Conservation (phyloP, 805 yeast genomes). For the Priceomyces melissophilus region DNA sequence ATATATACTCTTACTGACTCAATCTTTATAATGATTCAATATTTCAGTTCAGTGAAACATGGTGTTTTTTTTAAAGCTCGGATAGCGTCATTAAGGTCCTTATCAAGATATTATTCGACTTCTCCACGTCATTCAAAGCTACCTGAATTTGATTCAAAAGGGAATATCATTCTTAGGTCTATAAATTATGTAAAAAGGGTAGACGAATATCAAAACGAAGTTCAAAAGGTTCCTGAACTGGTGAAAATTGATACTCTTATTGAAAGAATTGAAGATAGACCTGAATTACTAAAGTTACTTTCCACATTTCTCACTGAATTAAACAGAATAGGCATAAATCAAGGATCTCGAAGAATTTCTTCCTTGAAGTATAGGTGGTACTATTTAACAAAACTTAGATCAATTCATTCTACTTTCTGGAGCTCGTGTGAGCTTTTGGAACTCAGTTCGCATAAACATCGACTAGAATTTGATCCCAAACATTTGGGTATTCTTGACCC, state of each 20-base stretch:
- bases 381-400: constrained; percentile 19
- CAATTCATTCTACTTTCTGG: constrained; percentile 36
- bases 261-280: constrained; percentile 16
- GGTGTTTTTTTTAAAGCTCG: not conserved
- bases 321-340: constrained; percentile 23
- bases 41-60: too few species aligned
- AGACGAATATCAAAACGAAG: constrained; percentile 20
- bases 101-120: not conserved
- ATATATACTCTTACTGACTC: not conserved
- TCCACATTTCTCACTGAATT: constrained; percentile 32
- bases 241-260: constrained; percentile 24
- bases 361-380: constrained; percentile 16
- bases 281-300: constrained; percentile 29
- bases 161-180: constrained; percentile 14
- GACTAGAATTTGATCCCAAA: constrained; percentile 18
- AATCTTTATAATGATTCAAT: too few species aligned
- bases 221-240: constrained; percentile 17
- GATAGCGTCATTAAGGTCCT: not conserved
- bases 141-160: constrained; percentile 4
- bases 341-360: constrained; percentile 8
- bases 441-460: constrained; percentile 29
- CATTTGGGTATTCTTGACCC: constrained; percentile 40
- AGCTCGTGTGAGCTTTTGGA: constrained; percentile 27
- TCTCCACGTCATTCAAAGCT: not conserved
- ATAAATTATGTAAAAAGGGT: constrained; percentile 27